These are phyloP conservation scores for Aspergillus niger DNA, from an alignment of 2,329 filamentous ascomycete genomes.

Conservation along the genomic window DNA sequence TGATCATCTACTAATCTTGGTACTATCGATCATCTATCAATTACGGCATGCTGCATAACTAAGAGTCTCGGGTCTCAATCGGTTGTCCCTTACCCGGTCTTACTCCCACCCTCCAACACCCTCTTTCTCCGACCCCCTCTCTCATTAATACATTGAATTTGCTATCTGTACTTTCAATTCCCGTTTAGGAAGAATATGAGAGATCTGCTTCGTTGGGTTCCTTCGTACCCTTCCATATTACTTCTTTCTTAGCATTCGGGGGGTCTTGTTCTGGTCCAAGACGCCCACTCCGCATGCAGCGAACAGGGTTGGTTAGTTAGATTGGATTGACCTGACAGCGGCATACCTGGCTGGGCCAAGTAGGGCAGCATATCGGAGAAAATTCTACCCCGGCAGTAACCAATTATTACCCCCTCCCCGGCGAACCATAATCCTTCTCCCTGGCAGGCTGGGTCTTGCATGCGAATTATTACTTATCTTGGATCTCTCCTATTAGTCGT, in stretches of 20 bases:
- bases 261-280: not conserved
- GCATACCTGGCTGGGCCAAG: slow-evolving; percentile 7
- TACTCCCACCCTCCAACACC: too few species aligned
- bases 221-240: not conserved
- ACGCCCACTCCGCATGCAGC: not conserved
- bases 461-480: not conserved
- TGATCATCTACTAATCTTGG: too few species aligned
- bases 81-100: too few species aligned
- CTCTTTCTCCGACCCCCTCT: too few species aligned
- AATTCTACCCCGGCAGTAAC: slow-evolving; percentile 4
- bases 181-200: too few species aligned
- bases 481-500: not conserved
- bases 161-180: too few species aligned
- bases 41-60: too few species aligned
- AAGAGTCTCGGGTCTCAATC: too few species aligned
- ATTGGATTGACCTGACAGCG: slow-evolving; percentile 10
- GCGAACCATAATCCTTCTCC: not conserved
- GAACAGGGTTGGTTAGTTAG: not conserved
- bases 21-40: too few species aligned
- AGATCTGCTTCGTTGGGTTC: not conserved
- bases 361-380: slow-evolving; percentile 18
- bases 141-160: too few species aligned
- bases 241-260: not conserved
- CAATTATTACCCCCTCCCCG: slow-evolving; percentile 3
- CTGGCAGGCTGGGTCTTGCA: not conserved